A percentile compares a stretch with the other conserved stretches of the same genome.
These are phyloP conservation scores for Cladophialophora bantiana DNA, from an alignment of 2,329 filamentous ascomycete genomes.

Conservation along the genomic window DNA sequence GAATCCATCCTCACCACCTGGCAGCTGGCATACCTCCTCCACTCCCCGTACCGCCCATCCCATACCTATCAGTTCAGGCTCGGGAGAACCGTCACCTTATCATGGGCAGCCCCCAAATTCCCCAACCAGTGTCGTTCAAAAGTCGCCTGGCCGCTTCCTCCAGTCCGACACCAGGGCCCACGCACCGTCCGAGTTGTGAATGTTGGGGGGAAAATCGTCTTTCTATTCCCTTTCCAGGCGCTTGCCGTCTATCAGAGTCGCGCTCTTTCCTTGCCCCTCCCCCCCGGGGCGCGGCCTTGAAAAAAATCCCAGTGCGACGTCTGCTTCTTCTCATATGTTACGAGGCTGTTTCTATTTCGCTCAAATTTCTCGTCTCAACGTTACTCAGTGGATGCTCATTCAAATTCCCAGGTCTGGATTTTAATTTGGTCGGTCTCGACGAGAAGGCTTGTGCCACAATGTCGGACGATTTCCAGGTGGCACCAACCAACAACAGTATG, in stretches of 20 bases:
- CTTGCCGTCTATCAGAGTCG: conserved; percentile 5
- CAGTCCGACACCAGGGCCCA: conserved; percentile 14
- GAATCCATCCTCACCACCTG: conserved; percentile 24
- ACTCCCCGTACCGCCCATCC: conserved; percentile 27
- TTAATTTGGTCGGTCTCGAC: conserved; percentile 31
- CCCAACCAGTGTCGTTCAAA: conserved; percentile 2
- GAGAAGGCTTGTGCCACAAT: conserved; percentile 34
- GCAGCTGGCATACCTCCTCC: conserved; percentile 8
- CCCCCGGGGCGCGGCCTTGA: background rate
- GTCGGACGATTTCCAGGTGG: conserved; percentile 36
- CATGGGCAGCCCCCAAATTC: conserved; percentile 30
- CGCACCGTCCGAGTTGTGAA: conserved; percentile 7
- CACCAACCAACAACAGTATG: conserved; percentile 32
- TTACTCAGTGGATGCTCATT: conserved; percentile 32
- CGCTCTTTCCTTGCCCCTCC: background rate
- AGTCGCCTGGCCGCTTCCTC: conserved; percentile 2
- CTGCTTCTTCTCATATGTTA: conserved; percentile 16
- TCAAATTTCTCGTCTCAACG: conserved; percentile 25
- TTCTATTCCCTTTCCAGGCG: conserved; percentile 1
- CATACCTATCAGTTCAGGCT: conserved; percentile 24
- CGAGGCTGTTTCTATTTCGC: conserved; percentile 14
- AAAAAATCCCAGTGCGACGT: conserved; percentile 22
- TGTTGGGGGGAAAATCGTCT: background rate
- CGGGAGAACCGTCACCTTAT: conserved; percentile 33
- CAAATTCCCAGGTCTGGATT: conserved; percentile 32